phyloP scores from a whole-genome alignment of 2,329 filamentous ascomycete genomes.

The Lachnellula arida region DNA sequence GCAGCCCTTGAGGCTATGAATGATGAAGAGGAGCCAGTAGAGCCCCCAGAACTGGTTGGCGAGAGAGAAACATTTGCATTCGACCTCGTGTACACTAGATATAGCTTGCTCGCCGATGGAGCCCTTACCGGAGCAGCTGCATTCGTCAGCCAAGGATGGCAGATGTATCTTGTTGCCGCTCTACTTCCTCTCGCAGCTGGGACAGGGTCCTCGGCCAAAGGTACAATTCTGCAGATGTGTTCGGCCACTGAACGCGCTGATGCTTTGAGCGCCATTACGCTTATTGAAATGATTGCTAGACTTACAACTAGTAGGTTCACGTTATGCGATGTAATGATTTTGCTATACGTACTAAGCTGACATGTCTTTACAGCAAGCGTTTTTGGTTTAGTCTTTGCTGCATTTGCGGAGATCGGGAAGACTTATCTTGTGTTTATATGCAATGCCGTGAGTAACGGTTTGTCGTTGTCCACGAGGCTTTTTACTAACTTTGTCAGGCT shows the following conservation, averaged over 20 bases:
- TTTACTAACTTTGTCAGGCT: constrained; percentile 33
- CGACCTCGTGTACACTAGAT: constrained; percentile 63
- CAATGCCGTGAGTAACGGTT: constrained; percentile 50
- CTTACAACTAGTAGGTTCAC: constrained; percentile 41
- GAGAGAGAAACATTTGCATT: constrained; percentile 45
- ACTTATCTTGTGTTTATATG: constrained; percentile 61
- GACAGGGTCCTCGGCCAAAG: constrained; percentile 64
- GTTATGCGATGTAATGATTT: neutral
- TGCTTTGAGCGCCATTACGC: constrained; percentile 62
- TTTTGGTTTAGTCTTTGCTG: constrained; percentile 64
- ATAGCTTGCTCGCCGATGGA: constrained; percentile 61
- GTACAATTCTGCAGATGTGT: constrained; percentile 69
- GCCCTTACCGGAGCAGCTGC: constrained; percentile 58
- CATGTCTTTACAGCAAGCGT: constrained; percentile 45
- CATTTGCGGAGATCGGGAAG: constrained; percentile 54
- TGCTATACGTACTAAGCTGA: neutral
- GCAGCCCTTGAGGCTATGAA: constrained; percentile 10
- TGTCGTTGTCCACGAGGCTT: neutral
- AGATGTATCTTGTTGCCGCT: constrained; percentile 62
- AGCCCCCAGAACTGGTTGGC: constrained; percentile 5
- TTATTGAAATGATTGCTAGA: constrained; percentile 65
- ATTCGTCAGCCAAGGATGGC: constrained; percentile 59
- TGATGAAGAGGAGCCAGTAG: constrained; percentile 14
- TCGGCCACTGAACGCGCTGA: constrained; percentile 57
- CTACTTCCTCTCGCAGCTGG: constrained; percentile 65